Evolutionary conservation across 768 basidiomycete genomes (phyloP).

Genomic region (Lactarius vividus): DNA sequence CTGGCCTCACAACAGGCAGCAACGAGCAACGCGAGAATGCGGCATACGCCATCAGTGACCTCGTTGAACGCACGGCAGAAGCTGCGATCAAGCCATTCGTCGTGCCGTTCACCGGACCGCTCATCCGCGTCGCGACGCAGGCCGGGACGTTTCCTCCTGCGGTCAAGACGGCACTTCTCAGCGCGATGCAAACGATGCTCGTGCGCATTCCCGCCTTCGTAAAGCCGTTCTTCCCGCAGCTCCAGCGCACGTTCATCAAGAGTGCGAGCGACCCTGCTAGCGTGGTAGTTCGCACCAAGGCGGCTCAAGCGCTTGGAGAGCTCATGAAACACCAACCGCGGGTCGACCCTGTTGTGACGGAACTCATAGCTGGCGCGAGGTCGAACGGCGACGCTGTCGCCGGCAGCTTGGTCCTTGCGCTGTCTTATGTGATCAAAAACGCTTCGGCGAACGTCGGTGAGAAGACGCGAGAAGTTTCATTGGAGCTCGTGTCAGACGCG

Average conservation of each 20-base stretch:
- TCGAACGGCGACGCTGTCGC: constrained; percentile 67
- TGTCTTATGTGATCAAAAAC: constrained; percentile 70
- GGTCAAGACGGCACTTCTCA: constrained; percentile 89
- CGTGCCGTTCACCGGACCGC: constrained; percentile 91
- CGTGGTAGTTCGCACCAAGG: constrained; percentile 72
- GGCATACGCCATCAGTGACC: constrained; percentile 93
- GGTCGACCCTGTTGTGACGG: constrained; percentile 92
- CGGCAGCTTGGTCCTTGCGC: constrained; percentile 69
- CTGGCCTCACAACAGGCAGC: constrained; percentile 90
- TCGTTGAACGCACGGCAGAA: constrained; percentile 86
- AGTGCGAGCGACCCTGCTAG: constrained; percentile 80
- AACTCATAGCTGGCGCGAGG: constrained; percentile 63
- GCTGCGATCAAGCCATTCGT: constrained; percentile 91
- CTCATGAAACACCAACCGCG: constrained; percentile 89
- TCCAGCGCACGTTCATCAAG: constrained; percentile 96
- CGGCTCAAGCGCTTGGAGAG: constrained; percentile 80
- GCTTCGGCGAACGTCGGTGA: constrained; percentile 76
- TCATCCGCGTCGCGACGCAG: constrained; percentile 92
- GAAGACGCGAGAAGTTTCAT: constrained; percentile 65
- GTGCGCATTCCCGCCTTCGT: constrained; percentile 84
- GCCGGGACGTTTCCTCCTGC: constrained; percentile 86
- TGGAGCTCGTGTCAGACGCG: constrained; percentile 74
- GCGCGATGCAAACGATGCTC: constrained; percentile 81
- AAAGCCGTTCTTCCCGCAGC: constrained; percentile 97
- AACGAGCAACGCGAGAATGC: constrained; percentile 96